Evolutionary conservation across 148 eudicot genomes (phyloP), one percentile per base, ranked within the genome.

Genomic region (Talinum fruticosum): DNA sequence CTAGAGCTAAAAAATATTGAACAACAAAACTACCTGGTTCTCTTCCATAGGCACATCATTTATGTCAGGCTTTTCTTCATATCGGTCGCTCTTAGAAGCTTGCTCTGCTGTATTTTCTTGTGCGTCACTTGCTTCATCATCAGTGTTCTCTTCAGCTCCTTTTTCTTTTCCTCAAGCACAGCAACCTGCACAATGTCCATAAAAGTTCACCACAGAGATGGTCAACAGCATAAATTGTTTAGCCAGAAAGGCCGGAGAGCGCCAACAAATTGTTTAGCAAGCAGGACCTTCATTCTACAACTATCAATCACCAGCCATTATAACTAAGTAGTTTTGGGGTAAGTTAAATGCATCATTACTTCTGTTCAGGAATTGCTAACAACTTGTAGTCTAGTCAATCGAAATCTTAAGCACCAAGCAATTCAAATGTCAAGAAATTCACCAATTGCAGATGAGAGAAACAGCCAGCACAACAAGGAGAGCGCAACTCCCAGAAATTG

Each of bases 31-130:
- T 80, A 94, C 97, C 98, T 88, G 80, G 71, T 69, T 76, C 64
- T 92, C 93, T 80, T 91, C 97, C 94, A 89, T 85, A 24, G 98
- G 98, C 71, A 90, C 77, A 84, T 94, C 93, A 61, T 92, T 92
- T 37, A 94, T 94, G 81, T 94, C 95, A 0, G 95, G 96, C 73
- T 90, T 94, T 78, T 86, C 91, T 29, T 81, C 83, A 62, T 64
- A 72, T 66, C 79, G 80, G 61, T 86, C 86, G 67, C 66, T 81
- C 78, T 86, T 87, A 65, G 90, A 78, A 21, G 79, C 82, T 35
- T 80, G 76, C 61, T 83, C 86, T 13, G 30, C 82, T 7, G 78
- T 53, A 69, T 82, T 78, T 44, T 79, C 78, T 54, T 78, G 79
- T 8, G 16, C 41, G 51, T 85, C 96, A 75, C 88, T 89, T 64